A percentile compares a stretch with the other conserved stretches of the same genome.
phyloP scores from a whole-genome alignment of 306 rosid genomes.

The Cucumis sativus region Cucumber_9930_V3 NC_026657.2:3007501-3008000 shows the following conservation, averaged over 20 bases:
- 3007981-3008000: no score
- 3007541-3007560: slow-evolving; percentile 36
- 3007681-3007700: slow-evolving; percentile 52
- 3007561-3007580: slow-evolving; percentile 25
- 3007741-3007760: slow-evolving; percentile 31
- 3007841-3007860: neutral
- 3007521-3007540: slow-evolving; percentile 55
- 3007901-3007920: neutral
- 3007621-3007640: slow-evolving; percentile 56
- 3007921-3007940: neutral
- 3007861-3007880: neutral
- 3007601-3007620: slow-evolving; percentile 52
- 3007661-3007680: slow-evolving; percentile 49
- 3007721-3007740: slow-evolving; percentile 50
- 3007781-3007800: neutral
- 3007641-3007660: slow-evolving; percentile 51
- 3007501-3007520: slow-evolving; percentile 3
- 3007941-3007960: neutral
- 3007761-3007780: neutral
- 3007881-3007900: neutral
- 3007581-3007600: slow-evolving; percentile 38
- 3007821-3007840: neutral
- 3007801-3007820: neutral
- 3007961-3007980: neutral
- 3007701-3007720: slow-evolving; percentile 48